Percentiles rank a stretch among this genome's conserved stretches.
Conservation (phyloP, 345 rosid genomes). For the Anastatica hierochuntica region DNA sequence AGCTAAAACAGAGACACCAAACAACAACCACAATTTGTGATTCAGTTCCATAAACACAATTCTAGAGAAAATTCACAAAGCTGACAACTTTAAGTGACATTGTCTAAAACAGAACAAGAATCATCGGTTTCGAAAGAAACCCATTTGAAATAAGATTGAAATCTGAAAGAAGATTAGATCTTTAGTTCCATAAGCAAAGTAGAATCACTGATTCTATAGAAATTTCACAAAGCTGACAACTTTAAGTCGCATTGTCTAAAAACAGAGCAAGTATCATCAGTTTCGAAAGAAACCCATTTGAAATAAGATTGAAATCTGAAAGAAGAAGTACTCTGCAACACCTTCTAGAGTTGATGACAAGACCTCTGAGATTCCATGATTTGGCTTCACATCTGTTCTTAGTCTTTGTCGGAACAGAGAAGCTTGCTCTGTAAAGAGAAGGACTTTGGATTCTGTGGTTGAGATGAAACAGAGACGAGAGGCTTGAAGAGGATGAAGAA, state of each 20-base stretch:
- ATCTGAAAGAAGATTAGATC: too few species aligned
- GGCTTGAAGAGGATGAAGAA: constrained; percentile 27
- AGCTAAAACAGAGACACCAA: constrained; percentile 39
- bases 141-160: not conserved
- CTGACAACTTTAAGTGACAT: not conserved
- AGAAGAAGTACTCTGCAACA: constrained; percentile 5
- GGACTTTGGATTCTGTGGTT: constrained; percentile 24
- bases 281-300: not conserved
- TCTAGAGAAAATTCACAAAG: too few species aligned
- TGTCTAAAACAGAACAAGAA: not conserved
- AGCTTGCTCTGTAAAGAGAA: constrained; percentile 34
- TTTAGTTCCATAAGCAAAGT: too few species aligned
- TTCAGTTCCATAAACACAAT: too few species aligned
- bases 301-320: not conserved
- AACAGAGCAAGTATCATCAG: not conserved
- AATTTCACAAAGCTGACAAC: not conserved
- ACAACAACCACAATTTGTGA: constrained; percentile 12
- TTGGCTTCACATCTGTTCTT: constrained; percentile 26
- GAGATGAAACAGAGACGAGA: constrained; percentile 22
- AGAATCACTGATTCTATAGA: too few species aligned
- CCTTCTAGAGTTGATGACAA: constrained; percentile 32
- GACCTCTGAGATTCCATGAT: constrained; percentile 34
- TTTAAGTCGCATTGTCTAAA: not conserved
- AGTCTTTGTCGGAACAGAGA: constrained; percentile 35
- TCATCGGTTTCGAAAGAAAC: not conserved